A percentile compares a stretch with the other conserved stretches of the same genome.
Evolutionary conservation across 345 rosid genomes (phyloP).

Genomic region (Acer yangbiense): DNA sequence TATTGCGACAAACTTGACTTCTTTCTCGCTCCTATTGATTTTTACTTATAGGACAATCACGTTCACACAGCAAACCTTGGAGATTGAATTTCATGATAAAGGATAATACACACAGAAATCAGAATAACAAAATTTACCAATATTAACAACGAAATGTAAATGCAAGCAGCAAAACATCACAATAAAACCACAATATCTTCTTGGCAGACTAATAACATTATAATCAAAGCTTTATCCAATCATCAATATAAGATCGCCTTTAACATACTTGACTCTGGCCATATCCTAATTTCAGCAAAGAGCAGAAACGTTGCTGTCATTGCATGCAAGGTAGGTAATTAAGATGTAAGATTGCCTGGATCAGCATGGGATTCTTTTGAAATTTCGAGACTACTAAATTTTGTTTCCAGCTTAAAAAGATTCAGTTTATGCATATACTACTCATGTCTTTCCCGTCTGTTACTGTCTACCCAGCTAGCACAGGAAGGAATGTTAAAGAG

Average conservation of each 20-base stretch:
- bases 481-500: neutral
- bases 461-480: no score
- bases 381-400: neutral
- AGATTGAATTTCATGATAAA: neutral
- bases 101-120: neutral
- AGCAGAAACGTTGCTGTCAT: neutral
- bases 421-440: neutral
- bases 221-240: neutral
- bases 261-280: neutral
- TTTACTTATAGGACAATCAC: neutral
- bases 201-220: neutral
- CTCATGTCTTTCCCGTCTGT: no score
- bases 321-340: neutral
- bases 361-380: neutral
- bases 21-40: neutral
- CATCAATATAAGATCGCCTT: conserved; percentile 1
- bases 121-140: neutral
- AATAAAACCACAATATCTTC: neutral
- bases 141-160: no score
- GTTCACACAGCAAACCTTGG: neutral
- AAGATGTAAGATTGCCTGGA: neutral
- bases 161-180: neutral
- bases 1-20: neutral
- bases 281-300: neutral
- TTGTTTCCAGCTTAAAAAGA: neutral